phyloP scores from a whole-genome alignment of 176 grass and related monocot species.

The Dactylis glomerata region DNA sequence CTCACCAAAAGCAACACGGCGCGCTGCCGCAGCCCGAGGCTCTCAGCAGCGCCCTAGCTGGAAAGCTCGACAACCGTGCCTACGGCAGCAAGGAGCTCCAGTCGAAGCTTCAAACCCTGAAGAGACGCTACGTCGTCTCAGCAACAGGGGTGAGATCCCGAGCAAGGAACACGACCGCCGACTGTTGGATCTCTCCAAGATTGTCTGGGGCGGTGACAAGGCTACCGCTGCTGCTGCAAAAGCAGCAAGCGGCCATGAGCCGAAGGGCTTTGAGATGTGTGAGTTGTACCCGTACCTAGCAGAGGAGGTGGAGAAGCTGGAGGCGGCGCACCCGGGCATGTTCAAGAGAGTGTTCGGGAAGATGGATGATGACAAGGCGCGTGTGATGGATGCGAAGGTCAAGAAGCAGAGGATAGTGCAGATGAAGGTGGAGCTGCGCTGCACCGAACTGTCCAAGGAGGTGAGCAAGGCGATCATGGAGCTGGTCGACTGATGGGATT shows the following conservation, averaged over 20 bases:
- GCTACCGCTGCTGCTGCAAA: not conserved
- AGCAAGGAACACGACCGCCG: conserved; percentile 24
- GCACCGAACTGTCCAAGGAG: conserved; percentile 27
- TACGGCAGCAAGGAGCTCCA: not conserved
- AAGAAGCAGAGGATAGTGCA: conserved; percentile 30
- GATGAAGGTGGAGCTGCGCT: not conserved
- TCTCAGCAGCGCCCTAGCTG: conserved; percentile 4
- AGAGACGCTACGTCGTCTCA: not conserved
- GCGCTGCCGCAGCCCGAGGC: not conserved
- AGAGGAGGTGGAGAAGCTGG: conserved; percentile 25
- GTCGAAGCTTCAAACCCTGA: conserved; percentile 22
- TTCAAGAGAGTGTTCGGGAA: conserved; percentile 36
- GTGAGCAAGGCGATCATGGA: conserved; percentile 25
- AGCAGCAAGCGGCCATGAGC: not conserved
- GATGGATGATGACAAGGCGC: conserved; percentile 29
- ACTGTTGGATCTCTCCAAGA: conserved; percentile 33
- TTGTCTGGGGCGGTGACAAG: conserved; percentile 10
- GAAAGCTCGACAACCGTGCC: conserved; percentile 13
- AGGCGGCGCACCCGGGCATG: not conserved
- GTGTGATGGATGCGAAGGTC: conserved; percentile 28
- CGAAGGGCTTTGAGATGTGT: not conserved
- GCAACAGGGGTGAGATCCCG: not conserved
- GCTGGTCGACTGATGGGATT: conserved; percentile 6
- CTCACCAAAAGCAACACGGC: conserved; percentile 27
- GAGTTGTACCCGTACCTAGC: conserved; percentile 27